Evolutionary conservation across 2,329 filamentous ascomycete species (phyloP).

Genomic region (Xylariaceae sp.): DNA sequence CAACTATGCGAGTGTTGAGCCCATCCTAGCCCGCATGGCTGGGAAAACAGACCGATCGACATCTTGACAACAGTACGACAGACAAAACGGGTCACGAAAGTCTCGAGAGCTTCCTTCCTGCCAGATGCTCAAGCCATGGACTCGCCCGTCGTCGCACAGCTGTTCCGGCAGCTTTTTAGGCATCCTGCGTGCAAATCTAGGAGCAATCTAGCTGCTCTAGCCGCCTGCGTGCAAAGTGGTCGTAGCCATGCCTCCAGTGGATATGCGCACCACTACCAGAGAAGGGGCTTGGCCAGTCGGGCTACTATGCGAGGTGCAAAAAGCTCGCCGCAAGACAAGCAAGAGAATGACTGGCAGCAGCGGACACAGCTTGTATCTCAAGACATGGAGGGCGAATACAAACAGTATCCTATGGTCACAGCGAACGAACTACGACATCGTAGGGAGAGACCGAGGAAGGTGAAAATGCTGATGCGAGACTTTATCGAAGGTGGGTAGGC

Average conservation of each 20-base stretch:
- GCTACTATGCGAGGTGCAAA: slow-evolving; percentile 22
- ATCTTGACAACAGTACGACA: no score
- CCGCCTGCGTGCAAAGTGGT: slow-evolving; percentile 35
- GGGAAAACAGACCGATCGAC: no score
- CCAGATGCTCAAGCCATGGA: slow-evolving; percentile 57
- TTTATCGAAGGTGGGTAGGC: slow-evolving; percentile 77
- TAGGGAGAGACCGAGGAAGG: slow-evolving; percentile 72
- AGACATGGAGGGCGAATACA: slow-evolving; percentile 77
- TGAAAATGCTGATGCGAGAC: slow-evolving; percentile 96
- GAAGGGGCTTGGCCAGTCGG: slow-evolving; percentile 26
- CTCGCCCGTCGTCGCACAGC: slow-evolving; percentile 68
- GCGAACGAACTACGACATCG: slow-evolving; percentile 70
- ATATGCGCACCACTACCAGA: slow-evolving; percentile 24
- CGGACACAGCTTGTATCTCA: slow-evolving; percentile 68
- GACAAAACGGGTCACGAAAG: neutral
- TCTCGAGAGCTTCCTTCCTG: neutral
- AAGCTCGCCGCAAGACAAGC: slow-evolving; percentile 28
- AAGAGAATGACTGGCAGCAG: slow-evolving; percentile 80
- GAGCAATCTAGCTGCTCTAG: slow-evolving; percentile 36
- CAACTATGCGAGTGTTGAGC: no score
- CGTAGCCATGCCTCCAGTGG: slow-evolving; percentile 30
- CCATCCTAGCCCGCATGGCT: no score
- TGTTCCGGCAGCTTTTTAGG: slow-evolving; percentile 82
- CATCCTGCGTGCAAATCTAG: slow-evolving; percentile 62
- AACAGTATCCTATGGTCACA: slow-evolving; percentile 78